Evolutionary conservation across 768 basidiomycete genomes (phyloP), one percentile per base, ranked within the genome.

Genomic region (Suillus paluster): DNA sequence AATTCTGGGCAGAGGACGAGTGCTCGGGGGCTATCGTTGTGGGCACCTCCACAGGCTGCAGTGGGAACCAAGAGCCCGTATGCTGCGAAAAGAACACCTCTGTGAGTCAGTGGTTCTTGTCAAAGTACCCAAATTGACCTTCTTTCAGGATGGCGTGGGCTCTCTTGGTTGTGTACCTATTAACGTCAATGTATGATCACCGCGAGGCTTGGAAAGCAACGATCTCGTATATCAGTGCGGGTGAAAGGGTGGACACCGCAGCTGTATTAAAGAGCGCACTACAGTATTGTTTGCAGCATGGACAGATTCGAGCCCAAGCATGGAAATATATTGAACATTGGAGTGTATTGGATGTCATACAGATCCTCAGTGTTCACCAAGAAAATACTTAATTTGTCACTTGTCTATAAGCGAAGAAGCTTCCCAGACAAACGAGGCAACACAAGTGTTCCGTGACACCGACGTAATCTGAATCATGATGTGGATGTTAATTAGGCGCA

Each of bases 41-140:
- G 49, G 66, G 53, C 62, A 49, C 48, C 25, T 49, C 25, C 25
- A 61, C 33, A 67, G 63, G 45, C 9, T 60, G 38, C n/a, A 60
- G 17, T 8, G 73, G 73, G 10, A 58, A 44, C 60, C 68, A 70
- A 21, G 72, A 77, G 59, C 68, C 75, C 21, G 75, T 78, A 8
- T 80, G 79, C 73, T 80, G 79, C 73, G 62, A 69, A 49, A 67
- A 73, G 61, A 78, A 77, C 69, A 64, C 44, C 61, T 76, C 76
- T 67, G 79, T 80, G 63, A 70, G 77, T 69, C 17, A 21, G 23
- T 6, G 33, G 15, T 5, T n/a, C 33, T 57, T 23, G 7, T 11
- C 48, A 7, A 27, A 55, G 49, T 14, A 25, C 4, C 21, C 39
- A 3, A 23, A 17, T 46, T 30, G 14, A 59, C 38, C 6, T n/a